phyloP scores from a whole-genome alignment of 371 early-diverging fungal genomes.

The Encephalitozoon hellem region DNA sequence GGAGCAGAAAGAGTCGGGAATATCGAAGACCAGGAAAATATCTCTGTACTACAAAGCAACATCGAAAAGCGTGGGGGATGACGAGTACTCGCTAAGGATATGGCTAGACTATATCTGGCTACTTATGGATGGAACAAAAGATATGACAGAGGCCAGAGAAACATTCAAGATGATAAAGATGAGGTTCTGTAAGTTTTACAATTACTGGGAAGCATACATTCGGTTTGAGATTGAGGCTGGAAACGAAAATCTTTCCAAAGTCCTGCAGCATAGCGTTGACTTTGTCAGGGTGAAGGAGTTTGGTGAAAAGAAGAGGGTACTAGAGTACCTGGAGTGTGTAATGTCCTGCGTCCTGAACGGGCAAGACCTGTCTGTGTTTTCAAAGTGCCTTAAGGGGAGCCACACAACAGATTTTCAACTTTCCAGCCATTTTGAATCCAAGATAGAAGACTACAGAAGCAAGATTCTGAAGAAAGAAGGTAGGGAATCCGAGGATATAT shows the following conservation, averaged over 20 bases:
- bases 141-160: slow-evolving; percentile 6
- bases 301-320: slow-evolving; percentile 38
- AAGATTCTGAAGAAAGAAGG: neutral
- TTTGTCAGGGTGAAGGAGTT: slow-evolving; percentile 55
- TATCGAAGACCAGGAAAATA: slow-evolving; percentile 43
- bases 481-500: too few relatives aligned
- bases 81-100: slow-evolving; percentile 24
- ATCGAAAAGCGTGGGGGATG: slow-evolving; percentile 45
- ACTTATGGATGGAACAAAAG: slow-evolving; percentile 35
- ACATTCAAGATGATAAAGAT: slow-evolving; percentile 54
- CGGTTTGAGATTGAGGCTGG: slow-evolving; percentile 28
- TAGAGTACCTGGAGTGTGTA: slow-evolving; percentile 30
- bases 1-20: neutral
- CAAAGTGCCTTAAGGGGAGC: neutral
- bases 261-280: slow-evolving; percentile 42
- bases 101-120: slow-evolving; percentile 50
- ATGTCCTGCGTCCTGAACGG: neutral
- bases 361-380: neutral
- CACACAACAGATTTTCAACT: neutral
- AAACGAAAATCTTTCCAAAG: slow-evolving; percentile 32
- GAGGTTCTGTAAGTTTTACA: slow-evolving; percentile 42
- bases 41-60: slow-evolving; percentile 53
- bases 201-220: slow-evolving; percentile 50
- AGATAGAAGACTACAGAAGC: neutral
- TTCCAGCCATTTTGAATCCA: neutral